Base-by-base conservation (phyloP, 202 grass and related monocot genomes). In the Sporobolus alterniflorus region DNA sequence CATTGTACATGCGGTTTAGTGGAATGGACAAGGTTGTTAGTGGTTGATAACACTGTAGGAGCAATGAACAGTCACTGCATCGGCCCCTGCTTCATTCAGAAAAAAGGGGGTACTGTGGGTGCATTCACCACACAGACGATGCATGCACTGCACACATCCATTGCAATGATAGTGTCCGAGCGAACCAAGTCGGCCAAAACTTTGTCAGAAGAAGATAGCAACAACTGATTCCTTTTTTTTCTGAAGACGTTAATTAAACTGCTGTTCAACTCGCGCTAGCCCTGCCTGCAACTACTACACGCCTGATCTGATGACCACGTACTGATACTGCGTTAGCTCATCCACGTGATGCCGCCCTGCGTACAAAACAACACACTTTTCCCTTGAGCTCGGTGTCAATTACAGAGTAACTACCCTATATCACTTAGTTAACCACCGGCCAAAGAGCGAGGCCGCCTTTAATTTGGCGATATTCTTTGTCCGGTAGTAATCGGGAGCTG, bases 381-480 rank as follows among this genome's bases (percentile, higher is more conserved):
- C n/a, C n/a, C n/a, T n/a, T n/a, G n/a, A n/a, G n/a, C n/a, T n/a
- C n/a, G n/a, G n/a, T n/a, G n/a, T n/a, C n/a, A n/a, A n/a, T n/a
- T n/a, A n/a, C n/a, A n/a, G n/a, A n/a, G 75, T 40, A 71, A 71
- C 14, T 16, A 48, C 7, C 18, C 73, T 39, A 7, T 79, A 36
- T 82, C 21, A 73, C 31, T 77, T 71, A 39, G 36, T 39, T 39
- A 34, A 74, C 72, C 77, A 80, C 67, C 75, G 49, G 11, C 80
- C 88, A 86, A 85, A 18, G 26, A 18, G 2, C 28, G 28, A 63
- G 14, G 60, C 43, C 60, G n/a, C n/a, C n/a, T n/a, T n/a, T n/a
- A n/a, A n/a, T 52, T 51, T 55, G 69, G 74, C 75, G n/a, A 78
- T 84, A 82, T 74, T 84, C 67, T 79, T 55, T 82, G 86, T 81